Base-by-base conservation (phyloP, 2,329 filamentous ascomycete species). In the Epichloe gansuensis region DNA sequence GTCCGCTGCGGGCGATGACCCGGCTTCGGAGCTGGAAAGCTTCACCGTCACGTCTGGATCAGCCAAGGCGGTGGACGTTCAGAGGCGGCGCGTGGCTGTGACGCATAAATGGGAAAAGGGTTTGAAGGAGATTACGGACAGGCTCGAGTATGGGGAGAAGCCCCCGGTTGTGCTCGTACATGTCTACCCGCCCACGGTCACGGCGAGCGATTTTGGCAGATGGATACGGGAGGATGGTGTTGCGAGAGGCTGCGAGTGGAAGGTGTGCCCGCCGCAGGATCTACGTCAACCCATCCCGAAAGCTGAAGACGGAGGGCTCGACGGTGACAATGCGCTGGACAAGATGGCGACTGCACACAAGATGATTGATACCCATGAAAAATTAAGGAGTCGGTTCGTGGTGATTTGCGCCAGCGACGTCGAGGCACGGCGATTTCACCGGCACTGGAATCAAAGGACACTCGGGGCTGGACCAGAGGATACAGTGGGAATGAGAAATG, bases 141-240 rank as follows among this genome's bases (percentile, higher is more conserved):
- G 21, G 39, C 58, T 60, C 5, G 60, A 56, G 3, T 58, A 52
- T 39, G 60, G 56, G 15, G 55, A 60, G n/a, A 57, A 58, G 11
- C 62, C 65, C 65, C 58, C 61, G 2, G 57, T 59, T 2, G 61
- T 69, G 12, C 46, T 69, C n/a, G 51, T 69, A 4, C 57, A 64
- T 17, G 54, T 64, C 2, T 58, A 60, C 21, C 62, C 66, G 15
- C 58, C 61, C 5, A 57, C 52, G 1, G 42, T 73, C 15, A 63
- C 68, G 0, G 54, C 63, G 1, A 57, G 58, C 1, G 63, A 59
- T 21, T 58, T 78, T 40, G 64, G 61, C 43, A 58, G 55, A 31
- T 66, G 69, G 39, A 66, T 78, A 47, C 60, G 59, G 4, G 64
- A 64, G 11, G 74, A 78, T 60, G 72, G 70, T n/a, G 49, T 49